Conservation (phyloP, 495 filamentous ascomycete species). For the Hyaloscypha hepaticicola region DNA sequence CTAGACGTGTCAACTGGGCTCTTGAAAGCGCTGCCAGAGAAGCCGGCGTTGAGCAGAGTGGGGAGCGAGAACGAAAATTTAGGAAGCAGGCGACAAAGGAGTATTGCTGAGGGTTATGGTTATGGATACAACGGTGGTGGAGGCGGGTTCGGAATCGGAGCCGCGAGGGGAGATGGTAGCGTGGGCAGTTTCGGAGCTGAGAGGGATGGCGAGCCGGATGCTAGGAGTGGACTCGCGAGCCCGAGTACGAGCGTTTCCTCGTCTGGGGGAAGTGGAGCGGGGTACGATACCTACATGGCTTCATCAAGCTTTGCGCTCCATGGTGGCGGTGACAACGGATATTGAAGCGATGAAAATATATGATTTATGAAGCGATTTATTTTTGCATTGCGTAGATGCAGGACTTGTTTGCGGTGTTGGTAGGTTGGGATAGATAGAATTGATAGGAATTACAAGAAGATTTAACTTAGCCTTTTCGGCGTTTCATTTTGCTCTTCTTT, state of each 20-base stretch:
- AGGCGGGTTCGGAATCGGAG: conserved; percentile 26
- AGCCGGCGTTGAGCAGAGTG: conserved; percentile 40
- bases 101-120: conserved; percentile 24
- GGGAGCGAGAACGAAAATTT: conserved; percentile 29
- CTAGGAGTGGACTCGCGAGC: conserved; percentile 32
- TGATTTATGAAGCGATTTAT: conserved; percentile 8
- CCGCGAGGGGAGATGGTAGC: conserved; percentile 23
- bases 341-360: conserved; percentile 6
- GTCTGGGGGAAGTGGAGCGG: conserved; percentile 22
- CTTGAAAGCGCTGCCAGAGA: conserved; percentile 56
- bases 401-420: background rate
- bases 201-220: conserved; percentile 13
- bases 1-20: conserved; percentile 61
- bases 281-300: conserved; percentile 25
- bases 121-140: conserved; percentile 24
- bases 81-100: conserved; percentile 21
- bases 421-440: background rate
- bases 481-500: too few species aligned
- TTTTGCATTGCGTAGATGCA: conserved; percentile 5
- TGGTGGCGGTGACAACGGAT: conserved; percentile 12
- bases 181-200: conserved; percentile 21
- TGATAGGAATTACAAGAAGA: background rate
- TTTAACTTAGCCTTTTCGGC: background rate
- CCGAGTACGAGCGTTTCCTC: conserved; percentile 32
- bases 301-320: background rate